Conservation (phyloP, 306 rosid species). For the Sophora flavescens region DNA sequence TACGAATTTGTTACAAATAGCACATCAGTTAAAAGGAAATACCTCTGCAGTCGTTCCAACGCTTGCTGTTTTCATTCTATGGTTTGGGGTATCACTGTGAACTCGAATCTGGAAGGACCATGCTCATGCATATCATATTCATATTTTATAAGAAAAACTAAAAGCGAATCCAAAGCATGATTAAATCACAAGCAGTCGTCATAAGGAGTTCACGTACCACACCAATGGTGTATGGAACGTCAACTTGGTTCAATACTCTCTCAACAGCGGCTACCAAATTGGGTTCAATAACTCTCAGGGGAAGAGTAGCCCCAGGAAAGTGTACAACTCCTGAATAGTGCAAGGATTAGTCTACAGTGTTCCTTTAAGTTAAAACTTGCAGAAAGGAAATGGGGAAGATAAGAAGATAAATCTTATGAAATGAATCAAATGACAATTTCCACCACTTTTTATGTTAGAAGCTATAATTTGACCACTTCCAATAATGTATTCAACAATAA, state of each 20-base stretch:
- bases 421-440: constrained; percentile 27
- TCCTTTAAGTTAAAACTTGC: constrained; percentile 22
- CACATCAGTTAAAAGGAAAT: constrained; percentile 32
- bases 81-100: constrained; percentile 53
- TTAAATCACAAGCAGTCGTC: constrained; percentile 29
- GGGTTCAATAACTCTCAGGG: constrained; percentile 77
- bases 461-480: constrained; percentile 22
- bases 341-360: constrained; percentile 36
- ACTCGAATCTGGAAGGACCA: constrained; percentile 65
- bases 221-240: constrained; percentile 78
- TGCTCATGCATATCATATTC: neutral
- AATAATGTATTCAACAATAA: constrained; percentile 11
- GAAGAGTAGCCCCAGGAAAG: constrained; percentile 92
- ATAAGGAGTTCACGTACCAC: constrained; percentile 74
- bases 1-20: constrained; percentile 27
- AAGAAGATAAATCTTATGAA: constrained; percentile 8
- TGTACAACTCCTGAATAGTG: constrained; percentile 86
- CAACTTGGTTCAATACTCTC: constrained; percentile 68
- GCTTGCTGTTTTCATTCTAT: constrained; percentile 59
- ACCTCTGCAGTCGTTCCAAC: constrained; percentile 97
- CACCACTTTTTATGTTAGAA: constrained; percentile 23
- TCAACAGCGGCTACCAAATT: constrained; percentile 75
- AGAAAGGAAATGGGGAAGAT: neutral
- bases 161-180: constrained; percentile 27
- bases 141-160: constrained; percentile 31